Percentiles rank a stretch among this genome's conserved stretches.
phyloP scores from a whole-genome alignment of 2,329 filamentous ascomycete genomes.

The Scedosporium boydii region DNA sequence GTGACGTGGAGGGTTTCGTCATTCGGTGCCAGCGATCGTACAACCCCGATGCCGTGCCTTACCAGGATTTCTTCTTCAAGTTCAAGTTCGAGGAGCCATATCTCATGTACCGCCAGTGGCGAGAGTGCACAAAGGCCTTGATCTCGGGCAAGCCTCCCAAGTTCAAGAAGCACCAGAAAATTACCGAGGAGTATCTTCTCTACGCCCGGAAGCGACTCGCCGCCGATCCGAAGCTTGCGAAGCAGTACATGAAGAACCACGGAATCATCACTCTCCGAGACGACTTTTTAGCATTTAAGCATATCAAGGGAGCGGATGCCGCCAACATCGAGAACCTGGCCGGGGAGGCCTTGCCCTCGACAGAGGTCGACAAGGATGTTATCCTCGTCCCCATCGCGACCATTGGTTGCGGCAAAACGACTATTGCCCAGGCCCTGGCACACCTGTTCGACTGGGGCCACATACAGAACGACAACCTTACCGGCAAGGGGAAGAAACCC shows the following conservation, averaged over 20 bases:
- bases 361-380: slow-evolving; percentile 55
- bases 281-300: slow-evolving; percentile 75
- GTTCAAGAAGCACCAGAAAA: slow-evolving; percentile 76
- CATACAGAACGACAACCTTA: slow-evolving; percentile 94
- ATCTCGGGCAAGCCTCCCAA: slow-evolving; percentile 67
- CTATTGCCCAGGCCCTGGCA: slow-evolving; percentile 69
- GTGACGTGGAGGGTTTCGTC: slow-evolving; percentile 94
- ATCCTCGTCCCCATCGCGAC: slow-evolving; percentile 87
- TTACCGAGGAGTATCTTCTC: slow-evolving; percentile 82
- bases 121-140: slow-evolving; percentile 87
- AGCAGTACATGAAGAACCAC: slow-evolving; percentile 76
- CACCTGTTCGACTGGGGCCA: slow-evolving; percentile 88
- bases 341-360: slow-evolving; percentile 24
- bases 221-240: slow-evolving; percentile 55
- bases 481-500: slow-evolving; percentile 60
- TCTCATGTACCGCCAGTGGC: slow-evolving; percentile 97
- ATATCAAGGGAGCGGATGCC: slow-evolving; percentile 80
- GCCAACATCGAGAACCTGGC: slow-evolving; percentile 52
- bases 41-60: slow-evolving; percentile 42
- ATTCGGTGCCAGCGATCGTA: slow-evolving; percentile 70
- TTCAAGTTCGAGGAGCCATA: slow-evolving; percentile 99
- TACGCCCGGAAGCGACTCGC: slow-evolving; percentile 70
- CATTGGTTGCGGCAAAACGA: slow-evolving; percentile 95
- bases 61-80: slow-evolving; percentile 98
- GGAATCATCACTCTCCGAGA: slow-evolving; percentile 88